Base-by-base conservation (phyloP, 768 basidiomycete genomes). In the Psilocybe cubensis region DNA sequence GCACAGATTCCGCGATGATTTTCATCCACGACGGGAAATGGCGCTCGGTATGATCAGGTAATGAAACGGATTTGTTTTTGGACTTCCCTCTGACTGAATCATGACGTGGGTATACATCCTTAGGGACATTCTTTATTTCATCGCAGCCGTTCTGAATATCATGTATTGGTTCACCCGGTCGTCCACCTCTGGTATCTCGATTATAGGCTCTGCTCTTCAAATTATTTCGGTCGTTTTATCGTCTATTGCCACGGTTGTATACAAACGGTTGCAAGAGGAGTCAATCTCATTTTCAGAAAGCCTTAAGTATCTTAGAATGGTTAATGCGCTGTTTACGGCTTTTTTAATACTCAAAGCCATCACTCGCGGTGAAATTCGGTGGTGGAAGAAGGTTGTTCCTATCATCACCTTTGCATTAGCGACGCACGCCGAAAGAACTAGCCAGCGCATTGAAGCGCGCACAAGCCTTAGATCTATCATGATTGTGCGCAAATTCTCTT, bases 81-180 rank as follows among this genome's bases (percentile, higher is more conserved):
- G 50, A 54, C 18, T 8, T 59, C 29, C 11, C 62, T 59, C 21
- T 52, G 5, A 27, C 9, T 21, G 12, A 7, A 33, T 3, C 21
- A 51, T 8, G 41, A 17, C 7, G 21, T 38, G n/a, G 3, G 45
- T 38, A 10, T 5, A 18, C 8, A 33, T 9, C 14, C n/a, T 47
- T 14, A 74, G 72, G 12, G 11, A 21, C 2, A 40, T 49, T 3
- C 25, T 68, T 17, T 40, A 44, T 17, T 10, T 59, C n/a, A 14
- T 66, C 21, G 25, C 46, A 1, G 41, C 41, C 6, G 3, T 65
- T 20, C 58, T 74, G 3, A 54, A 63, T 7, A 40, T 68, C 43
- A 56, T 66, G 43, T 76, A 76, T 52, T 76, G 74, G 74, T 74
- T 64, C 50, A 70, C 71, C 1, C 67, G 70, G 21, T 66, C 60